These are phyloP conservation scores for Yamadazyma pseudoaaseri DNA, from an alignment of 1,139 yeast species.

Conservation along the genomic window DNA sequence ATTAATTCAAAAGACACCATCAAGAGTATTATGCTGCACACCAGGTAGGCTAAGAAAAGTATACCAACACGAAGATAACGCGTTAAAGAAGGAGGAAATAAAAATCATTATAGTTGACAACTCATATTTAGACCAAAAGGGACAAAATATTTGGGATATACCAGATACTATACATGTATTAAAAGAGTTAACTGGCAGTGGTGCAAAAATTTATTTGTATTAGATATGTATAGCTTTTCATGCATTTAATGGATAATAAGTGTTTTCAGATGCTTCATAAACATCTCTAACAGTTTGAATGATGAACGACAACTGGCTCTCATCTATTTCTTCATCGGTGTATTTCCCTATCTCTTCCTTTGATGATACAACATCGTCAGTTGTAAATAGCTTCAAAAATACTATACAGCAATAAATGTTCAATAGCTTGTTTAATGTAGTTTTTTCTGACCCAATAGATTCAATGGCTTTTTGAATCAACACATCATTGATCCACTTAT, in stretches of 20 bases:
- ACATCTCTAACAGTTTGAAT: slow-evolving; percentile 26
- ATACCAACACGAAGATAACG: slow-evolving; percentile 39
- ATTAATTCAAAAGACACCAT: slow-evolving; percentile 45
- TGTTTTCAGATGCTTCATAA: slow-evolving; percentile 29
- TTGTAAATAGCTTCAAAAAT: slow-evolving; percentile 9
- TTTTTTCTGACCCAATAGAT: background rate
- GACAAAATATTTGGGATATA: slow-evolving; percentile 63
- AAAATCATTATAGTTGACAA: slow-evolving; percentile 62
- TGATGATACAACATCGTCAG: slow-evolving; percentile 7
- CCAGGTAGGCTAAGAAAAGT: slow-evolving; percentile 62
- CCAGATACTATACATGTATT: slow-evolving; percentile 44
- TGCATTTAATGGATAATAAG: slow-evolving; percentile 30
- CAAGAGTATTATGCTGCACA: slow-evolving; percentile 60
- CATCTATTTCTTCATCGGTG: slow-evolving; percentile 13
- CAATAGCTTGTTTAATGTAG: background rate
- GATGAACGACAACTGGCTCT: slow-evolving; percentile 16
- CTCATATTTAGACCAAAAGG: slow-evolving; percentile 60
- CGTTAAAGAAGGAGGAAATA: slow-evolving; percentile 45
- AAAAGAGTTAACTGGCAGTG: slow-evolving; percentile 38
- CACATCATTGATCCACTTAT: slow-evolving; percentile 22
- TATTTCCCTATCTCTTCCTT: slow-evolving; percentile 7
- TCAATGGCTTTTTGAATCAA: slow-evolving; percentile 6
- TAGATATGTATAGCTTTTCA: slow-evolving; percentile 16
- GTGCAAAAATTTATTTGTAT: slow-evolving; percentile 52
- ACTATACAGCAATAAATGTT: slow-evolving; percentile 9